These are phyloP conservation scores for Voacanga thouarsii DNA, from an alignment of 257 asterid genomes.

Conservation along the genomic window DNA sequence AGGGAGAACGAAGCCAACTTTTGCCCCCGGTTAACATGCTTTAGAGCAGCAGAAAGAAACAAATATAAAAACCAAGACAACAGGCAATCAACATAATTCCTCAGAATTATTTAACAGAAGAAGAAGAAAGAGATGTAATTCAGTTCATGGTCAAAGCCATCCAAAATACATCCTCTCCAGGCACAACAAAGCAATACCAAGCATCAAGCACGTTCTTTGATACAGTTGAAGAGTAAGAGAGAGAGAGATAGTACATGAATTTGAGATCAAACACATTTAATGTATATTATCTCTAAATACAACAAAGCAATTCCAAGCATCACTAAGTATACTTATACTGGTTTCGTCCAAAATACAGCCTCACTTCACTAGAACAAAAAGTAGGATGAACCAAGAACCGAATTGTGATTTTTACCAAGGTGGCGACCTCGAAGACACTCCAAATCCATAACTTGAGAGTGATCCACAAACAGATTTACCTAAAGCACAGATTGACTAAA, in stretches of 20 bases:
- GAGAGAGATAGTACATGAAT: not conserved
- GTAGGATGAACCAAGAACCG: slow-evolving; percentile 77
- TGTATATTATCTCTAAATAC: not conserved
- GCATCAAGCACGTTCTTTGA: not conserved
- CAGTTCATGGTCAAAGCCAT: not conserved
- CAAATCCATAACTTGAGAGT: slow-evolving; percentile 84
- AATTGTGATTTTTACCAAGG: slow-evolving; percentile 70
- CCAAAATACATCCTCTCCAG: not conserved
- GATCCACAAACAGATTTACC: slow-evolving; percentile 92
- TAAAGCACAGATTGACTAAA: slow-evolving; percentile 20
- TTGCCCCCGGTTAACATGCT: no score
- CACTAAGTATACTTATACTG: not conserved
- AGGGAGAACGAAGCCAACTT: not conserved
- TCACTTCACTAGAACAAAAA: slow-evolving; percentile 25
- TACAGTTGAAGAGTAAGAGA: not conserved
- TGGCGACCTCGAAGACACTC: slow-evolving; percentile 90
- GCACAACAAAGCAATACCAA: not conserved
- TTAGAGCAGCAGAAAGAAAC: not conserved
- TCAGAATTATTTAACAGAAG: not conserved
- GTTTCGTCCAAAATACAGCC: not conserved
- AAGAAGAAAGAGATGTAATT: not conserved
- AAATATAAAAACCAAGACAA: not conserved
- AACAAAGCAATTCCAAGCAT: not conserved
- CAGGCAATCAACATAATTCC: not conserved
- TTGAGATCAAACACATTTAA: not conserved